Percentiles rank a stretch among this genome's conserved stretches.
Evolutionary conservation across 2,329 filamentous ascomycete species (phyloP).

Genomic region (Pyrenochaeta sp.): DNA sequence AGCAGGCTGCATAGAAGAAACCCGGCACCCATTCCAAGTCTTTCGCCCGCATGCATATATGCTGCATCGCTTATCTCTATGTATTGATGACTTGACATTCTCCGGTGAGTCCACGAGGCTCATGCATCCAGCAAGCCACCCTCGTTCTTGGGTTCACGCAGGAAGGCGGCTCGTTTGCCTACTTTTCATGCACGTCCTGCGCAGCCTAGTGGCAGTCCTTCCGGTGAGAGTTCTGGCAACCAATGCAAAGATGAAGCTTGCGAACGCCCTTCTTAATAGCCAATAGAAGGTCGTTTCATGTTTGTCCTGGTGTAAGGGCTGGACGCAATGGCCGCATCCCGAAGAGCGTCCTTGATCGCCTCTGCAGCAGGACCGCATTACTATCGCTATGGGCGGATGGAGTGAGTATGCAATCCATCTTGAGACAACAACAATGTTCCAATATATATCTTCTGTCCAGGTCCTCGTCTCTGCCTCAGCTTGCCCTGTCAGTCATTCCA

Average conservation of each 20-base stretch:
- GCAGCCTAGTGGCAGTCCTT: conserved; percentile 28
- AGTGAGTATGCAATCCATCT: conserved; percentile 3
- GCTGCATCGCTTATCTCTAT: conserved; percentile 15
- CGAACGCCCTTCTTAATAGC: conserved; percentile 14
- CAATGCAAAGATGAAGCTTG: conserved; percentile 21
- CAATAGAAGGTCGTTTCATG: conserved; percentile 19
- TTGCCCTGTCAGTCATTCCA: conserved; percentile 13
- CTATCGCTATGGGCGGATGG: conserved; percentile 12
- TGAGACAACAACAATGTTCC: conserved; percentile 8
- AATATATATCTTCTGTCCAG: conserved; percentile 22
- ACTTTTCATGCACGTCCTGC: conserved; percentile 9
- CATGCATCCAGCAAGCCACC: conserved; percentile 5
- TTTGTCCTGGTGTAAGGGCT: conserved; percentile 8
- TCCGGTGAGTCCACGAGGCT: conserved; percentile 32
- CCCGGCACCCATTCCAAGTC: conserved; percentile 12
- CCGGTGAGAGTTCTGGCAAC: conserved; percentile 24
- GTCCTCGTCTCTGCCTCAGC: conserved; percentile 23
- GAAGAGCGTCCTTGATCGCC: conserved; percentile 12
- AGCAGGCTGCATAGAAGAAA: conserved; percentile 17
- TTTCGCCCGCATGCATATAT: conserved; percentile 20
- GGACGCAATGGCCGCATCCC: conserved; percentile 4
- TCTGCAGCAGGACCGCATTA: conserved; percentile 20
- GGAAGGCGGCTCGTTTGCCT: conserved; percentile 22
- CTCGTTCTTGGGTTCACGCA: conserved; percentile 4
- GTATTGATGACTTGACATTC: conserved; percentile 5